Base-by-base conservation (phyloP, 1,284 basidiomycete genomes). In the Ustilago esculenta region DNA sequence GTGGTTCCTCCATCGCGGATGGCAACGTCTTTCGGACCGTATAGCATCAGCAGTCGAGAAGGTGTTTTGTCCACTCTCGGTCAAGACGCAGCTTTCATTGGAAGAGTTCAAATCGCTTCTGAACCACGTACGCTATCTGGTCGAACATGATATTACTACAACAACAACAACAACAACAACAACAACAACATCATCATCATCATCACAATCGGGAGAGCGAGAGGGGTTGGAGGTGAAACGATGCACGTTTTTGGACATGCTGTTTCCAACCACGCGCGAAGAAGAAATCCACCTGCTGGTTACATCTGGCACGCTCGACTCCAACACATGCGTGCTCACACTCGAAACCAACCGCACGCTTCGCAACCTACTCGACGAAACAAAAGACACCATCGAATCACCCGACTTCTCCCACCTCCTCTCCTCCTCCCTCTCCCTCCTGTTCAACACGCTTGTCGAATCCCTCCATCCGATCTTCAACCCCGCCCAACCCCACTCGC, bases 1-100 rank as follows among this genome's bases (percentile, higher is more conserved):
- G 91, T 94, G 92, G 91, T 85, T 94, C 42, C 79, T 95, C 51
- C 90, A 95, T 75, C 88, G 90, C 4, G 92, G 93, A 0, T 94
- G 92, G 91, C 89, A 90, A 73, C 88, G 90, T 51, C 86, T 94
- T 0, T 88, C 88, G 1, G 88, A 89, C 66, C 84, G 90, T 20
- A 90, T 93, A 1, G 83, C 88, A 65, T 83, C 86, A 37, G 90
- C 88, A 0, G 90, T 93, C 0, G 89, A 92, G 75, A 89, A 89
- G 49, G 89, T 90, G 0, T 90, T 94, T 29, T 42, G 59, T 10
- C 63, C 88, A 0, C 88, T 94, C 4, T 90, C 90, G 0, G 83
- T 94, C 32, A 94, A 94, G 81, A 85, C 87, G 0, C 89, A 88
- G 66, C 83, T 94, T 15, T 86, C 87, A 1, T 83, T 86, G 9